Evolutionary conservation across 129 eudicot species (phyloP), one percentile per base, ranked within the genome.

Genomic region (Saposhnikovia divaricata): DNA sequence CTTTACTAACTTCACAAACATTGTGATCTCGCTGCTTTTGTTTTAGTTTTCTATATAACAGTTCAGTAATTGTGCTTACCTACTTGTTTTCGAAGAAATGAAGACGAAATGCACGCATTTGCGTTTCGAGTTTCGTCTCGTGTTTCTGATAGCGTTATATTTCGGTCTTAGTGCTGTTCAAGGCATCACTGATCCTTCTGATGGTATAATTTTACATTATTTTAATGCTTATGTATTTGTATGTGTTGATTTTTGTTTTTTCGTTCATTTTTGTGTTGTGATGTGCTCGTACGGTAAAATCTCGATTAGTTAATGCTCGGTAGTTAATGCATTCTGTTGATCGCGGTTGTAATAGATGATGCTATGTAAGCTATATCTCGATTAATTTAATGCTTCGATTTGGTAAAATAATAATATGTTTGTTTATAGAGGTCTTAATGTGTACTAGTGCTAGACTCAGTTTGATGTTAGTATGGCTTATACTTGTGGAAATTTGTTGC

Each of bases 111-210:
- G 76, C 27, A 2, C 9, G 75, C 72, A 68, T 31, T 50, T 19
- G 31, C 8, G n/a, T 48, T 51, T 34, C 81, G 82, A 40, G 71
- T 42, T 86, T 53, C 82, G 47, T 79, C 79, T 65, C 77, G 45
- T 82, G 46, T 77, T 86, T 37, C 71, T 71, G 66, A 78, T 72
- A 16, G 39, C 79, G 77, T 39, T 74, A 85, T 48, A 90, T 77
- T 85, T 81, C 76, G 12, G 76, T 82, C 81, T 79, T 25, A 57
- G 72, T 79, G 66, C 48, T 61, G 89, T 85, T 68, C 78, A 81
- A 53, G 82, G 84, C 74, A 82, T 88, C 48, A 92, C 97, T 85
- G 92, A 92, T 87, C 88, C 91, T 50, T 80, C 79, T 63, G 95
- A 90, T 46, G 89, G 93, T 93, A 85, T 2, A 11, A 70, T 40